Evolutionary conservation across 805 yeast genomes (phyloP).

Genomic region (Saccharomycopsis oosterbeekiorum): DNA sequence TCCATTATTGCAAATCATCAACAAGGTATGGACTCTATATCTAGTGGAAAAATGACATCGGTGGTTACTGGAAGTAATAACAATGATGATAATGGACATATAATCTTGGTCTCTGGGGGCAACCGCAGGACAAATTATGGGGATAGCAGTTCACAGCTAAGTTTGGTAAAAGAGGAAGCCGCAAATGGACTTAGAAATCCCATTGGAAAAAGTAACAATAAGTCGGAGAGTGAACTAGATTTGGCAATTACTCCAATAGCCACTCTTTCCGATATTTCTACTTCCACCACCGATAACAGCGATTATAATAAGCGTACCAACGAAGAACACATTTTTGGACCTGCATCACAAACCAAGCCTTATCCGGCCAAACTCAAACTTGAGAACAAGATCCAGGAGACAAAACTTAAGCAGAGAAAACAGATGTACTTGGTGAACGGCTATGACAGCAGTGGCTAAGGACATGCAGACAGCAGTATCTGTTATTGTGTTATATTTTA

Average conservation of each 20-base stretch:
- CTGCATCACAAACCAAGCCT: neutral
- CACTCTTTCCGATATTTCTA: neutral
- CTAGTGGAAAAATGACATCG: neutral
- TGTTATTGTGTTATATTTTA: neutral
- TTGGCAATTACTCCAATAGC: neutral
- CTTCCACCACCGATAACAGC: neutral
- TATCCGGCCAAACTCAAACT: neutral
- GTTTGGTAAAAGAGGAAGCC: neutral
- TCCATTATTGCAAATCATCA: neutral
- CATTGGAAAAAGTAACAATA: neutral
- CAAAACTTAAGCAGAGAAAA: neutral
- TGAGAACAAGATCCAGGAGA: neutral
- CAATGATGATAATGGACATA: neutral
- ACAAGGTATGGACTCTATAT: neutral
- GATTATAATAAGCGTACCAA: neutral
- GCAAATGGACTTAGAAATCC: neutral
- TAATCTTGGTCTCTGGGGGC: neutral
- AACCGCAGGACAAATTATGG: neutral
- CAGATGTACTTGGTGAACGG: neutral
- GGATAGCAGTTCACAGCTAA: neutral
- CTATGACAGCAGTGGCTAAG: neutral
- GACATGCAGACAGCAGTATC: neutral
- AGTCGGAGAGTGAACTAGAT: neutral
- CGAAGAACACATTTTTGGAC: neutral
- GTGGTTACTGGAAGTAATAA: neutral